phyloP scores from a whole-genome alignment of 1,139 yeast species.

The Nakaseomyces glabratus region DNA sequence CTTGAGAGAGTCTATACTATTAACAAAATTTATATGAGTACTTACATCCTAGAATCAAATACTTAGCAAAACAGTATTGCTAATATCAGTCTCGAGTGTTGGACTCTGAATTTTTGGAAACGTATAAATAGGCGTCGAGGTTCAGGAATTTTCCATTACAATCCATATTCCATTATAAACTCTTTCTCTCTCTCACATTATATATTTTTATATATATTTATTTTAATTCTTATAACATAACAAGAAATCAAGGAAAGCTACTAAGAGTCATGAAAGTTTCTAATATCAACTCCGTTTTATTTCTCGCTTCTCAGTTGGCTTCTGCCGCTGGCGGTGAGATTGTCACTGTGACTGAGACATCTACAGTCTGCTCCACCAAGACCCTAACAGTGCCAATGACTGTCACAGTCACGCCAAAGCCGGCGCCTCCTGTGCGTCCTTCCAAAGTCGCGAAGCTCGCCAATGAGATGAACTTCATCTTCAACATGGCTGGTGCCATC shows the following conservation, averaged over 20 bases:
- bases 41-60: no score
- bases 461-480: neutral
- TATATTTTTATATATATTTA: neutral
- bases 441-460: neutral
- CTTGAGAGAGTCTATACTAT: no score
- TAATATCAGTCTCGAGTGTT: no score
- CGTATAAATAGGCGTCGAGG: constrained; percentile 5
- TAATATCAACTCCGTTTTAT: no score
- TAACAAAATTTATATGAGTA: no score
- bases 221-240: neutral
- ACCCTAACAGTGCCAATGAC: neutral
- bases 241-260: no score
- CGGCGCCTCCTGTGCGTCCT: neutral
- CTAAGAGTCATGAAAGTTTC: neutral
- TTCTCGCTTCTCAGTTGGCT: no score
- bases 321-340: no score
- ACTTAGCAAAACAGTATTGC: no score
- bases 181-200: neutral
- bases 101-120: neutral
- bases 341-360: neutral
- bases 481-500: constrained; percentile 3
- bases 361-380: neutral
- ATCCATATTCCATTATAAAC: neutral
- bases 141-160: no score
- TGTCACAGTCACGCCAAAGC: constrained; percentile 1